These are phyloP conservation scores for Lavandula angustifolia DNA, from an alignment of 257 asterid genomes.

Conservation along the genomic window DNA sequence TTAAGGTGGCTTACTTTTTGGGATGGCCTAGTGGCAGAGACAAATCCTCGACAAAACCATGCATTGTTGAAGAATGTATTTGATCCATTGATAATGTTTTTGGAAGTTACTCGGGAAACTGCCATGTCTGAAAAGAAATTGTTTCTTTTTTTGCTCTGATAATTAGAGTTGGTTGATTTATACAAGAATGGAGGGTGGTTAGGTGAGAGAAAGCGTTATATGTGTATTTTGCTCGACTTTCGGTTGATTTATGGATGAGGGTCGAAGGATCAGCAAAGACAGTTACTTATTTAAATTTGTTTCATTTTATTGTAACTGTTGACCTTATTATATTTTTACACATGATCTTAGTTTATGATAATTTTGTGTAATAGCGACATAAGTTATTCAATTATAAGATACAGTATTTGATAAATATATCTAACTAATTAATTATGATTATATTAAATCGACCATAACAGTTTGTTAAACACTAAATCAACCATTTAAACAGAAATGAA, in stretches of 20 bases:
- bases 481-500: no score
- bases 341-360: no score
- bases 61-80: constrained; percentile 27
- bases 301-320: no score
- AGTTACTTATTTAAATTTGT: background rate
- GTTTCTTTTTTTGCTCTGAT: background rate
- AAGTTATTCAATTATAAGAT: no score
- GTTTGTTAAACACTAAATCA: no score
- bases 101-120: constrained; percentile 32
- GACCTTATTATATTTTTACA: no score
- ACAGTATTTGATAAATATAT: no score
- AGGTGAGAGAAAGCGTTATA: background rate
- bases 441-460: no score
- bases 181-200: background rate
- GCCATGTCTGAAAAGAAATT: constrained; percentile 29
- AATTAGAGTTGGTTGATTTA: constrained; percentile 10
- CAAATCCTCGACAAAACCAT: constrained; percentile 50
- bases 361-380: no score
- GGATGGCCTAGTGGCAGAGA: constrained; percentile 52
- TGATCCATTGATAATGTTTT: constrained; percentile 35
- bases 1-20: constrained; percentile 41
- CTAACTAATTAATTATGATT: no score
- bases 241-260: constrained; percentile 31
- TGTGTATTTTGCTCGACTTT: background rate
- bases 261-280: background rate